A percentile compares a stretch with the other conserved stretches of the same genome.
These are phyloP conservation scores for Mycosphaerella arachidis DNA, from an alignment of 2,329 filamentous ascomycete species.

Conservation along the genomic window DNA sequence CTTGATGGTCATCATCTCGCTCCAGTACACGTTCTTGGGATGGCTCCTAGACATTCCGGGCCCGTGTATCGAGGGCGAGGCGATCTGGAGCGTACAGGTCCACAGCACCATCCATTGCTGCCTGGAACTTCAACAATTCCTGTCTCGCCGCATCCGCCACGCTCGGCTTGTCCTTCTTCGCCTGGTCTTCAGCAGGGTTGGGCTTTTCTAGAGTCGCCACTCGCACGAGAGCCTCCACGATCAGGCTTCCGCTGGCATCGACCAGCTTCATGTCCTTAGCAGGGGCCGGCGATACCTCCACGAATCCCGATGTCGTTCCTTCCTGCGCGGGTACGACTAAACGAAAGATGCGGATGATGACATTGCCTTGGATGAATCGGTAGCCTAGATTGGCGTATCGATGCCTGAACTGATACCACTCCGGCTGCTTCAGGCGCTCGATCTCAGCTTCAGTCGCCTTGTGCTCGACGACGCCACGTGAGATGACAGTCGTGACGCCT, in stretches of 20 bases:
- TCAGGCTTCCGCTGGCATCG: conserved; percentile 54
- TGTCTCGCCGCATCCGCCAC: conserved; percentile 51
- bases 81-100: conserved; percentile 56
- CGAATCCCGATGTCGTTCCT: conserved; percentile 12
- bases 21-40: not conserved
- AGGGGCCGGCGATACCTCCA: conserved; percentile 35
- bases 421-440: conserved; percentile 13
- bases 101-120: conserved; percentile 53
- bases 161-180: conserved; percentile 41
- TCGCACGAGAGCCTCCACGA: conserved; percentile 55
- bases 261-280: conserved; percentile 47
- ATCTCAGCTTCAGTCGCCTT: conserved; percentile 46
- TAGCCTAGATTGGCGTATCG: conserved; percentile 56
- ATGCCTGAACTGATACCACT: conserved; percentile 32
- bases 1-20: too few species aligned
- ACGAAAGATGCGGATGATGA: conserved; percentile 48
- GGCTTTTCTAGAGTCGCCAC: conserved; percentile 31
- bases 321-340: conserved; percentile 10
- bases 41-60: conserved; percentile 33
- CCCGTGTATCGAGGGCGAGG: conserved; percentile 56
- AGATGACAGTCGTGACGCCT: conserved; percentile 50
- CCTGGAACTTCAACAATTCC: conserved; percentile 53
- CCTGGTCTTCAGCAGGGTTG: conserved; percentile 44
- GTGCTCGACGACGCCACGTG: conserved; percentile 49
- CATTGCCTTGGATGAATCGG: conserved; percentile 55